Evolutionary conservation across 2,329 filamentous ascomycete species (phyloP).

Genomic region (Camptophora hylomeconis): DNA sequence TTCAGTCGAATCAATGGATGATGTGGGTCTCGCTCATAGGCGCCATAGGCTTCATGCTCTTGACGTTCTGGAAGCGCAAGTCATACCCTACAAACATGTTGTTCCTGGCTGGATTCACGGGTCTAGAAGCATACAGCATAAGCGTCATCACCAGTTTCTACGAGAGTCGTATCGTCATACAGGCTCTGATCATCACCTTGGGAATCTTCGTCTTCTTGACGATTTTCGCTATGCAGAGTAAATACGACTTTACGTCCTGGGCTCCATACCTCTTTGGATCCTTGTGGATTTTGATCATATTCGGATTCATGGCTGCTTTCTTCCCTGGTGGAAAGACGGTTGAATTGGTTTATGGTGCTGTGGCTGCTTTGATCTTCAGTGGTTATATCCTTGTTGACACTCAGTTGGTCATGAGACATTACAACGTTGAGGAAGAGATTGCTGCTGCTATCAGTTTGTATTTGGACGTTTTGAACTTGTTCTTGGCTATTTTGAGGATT

Average conservation of each 20-base stretch:
- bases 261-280: constrained; percentile 87
- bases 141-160: constrained; percentile 89
- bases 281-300: constrained; percentile 80
- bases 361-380: constrained; percentile 78
- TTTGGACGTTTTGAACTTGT: constrained; percentile 91
- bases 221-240: constrained; percentile 88
- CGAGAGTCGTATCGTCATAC: constrained; percentile 67
- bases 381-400: constrained; percentile 94
- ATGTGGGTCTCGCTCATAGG: constrained; percentile 81
- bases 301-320: constrained; percentile 86
- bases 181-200: constrained; percentile 75
- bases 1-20: constrained; percentile 69
- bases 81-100: constrained; percentile 89
- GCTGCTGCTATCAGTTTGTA: constrained; percentile 90
- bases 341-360: constrained; percentile 72
- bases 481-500: constrained; percentile 88
- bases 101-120: constrained; percentile 82
- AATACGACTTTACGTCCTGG: constrained; percentile 97
- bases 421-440: constrained; percentile 97
- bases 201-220: constrained; percentile 52
- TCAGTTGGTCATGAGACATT: constrained; percentile 86
- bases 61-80: constrained; percentile 93
- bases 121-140: constrained; percentile 85
- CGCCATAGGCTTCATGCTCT: constrained; percentile 68
- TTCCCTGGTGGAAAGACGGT: constrained; percentile 69